Percentiles rank a stretch among this genome's conserved stretches.
phyloP scores from a whole-genome alignment of 306 rosid genomes.

The Herpetospermum pedunculosum region DNA sequence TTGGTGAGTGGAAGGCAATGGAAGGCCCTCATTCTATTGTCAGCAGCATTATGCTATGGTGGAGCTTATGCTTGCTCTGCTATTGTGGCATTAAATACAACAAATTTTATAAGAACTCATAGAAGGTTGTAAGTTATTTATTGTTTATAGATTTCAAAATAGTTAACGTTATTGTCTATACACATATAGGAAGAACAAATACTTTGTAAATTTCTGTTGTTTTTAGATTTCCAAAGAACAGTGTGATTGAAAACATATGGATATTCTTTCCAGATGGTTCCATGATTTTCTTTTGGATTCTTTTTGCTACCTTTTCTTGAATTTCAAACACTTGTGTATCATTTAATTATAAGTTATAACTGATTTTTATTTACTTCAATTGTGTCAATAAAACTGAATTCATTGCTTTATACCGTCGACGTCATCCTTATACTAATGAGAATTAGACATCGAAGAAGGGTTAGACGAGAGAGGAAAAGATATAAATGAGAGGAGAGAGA shows the following conservation, averaged over 20 bases:
- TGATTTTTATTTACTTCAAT: too few species aligned
- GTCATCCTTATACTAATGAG: too few species aligned
- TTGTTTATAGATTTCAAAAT: not conserved
- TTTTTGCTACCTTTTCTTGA: too few species aligned
- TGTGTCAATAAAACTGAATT: too few species aligned
- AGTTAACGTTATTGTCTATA: not conserved
- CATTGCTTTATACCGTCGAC: too few species aligned
- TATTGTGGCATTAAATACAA: conserved; percentile 61
- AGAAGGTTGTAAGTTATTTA: conserved; percentile 58
- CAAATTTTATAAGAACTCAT: conserved; percentile 76
- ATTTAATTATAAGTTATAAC: too few species aligned
- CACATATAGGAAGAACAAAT: not conserved
- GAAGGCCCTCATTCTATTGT: conserved; percentile 48
- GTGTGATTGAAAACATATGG: not conserved
- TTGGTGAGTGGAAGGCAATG: conserved; percentile 64
- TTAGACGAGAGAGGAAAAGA: too few species aligned
- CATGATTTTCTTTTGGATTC: too few species aligned
- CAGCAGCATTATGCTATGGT: conserved; percentile 42
- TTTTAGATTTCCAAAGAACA: not conserved
- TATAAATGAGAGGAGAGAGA: too few species aligned
- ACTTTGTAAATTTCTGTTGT: not conserved
- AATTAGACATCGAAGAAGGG: too few species aligned
- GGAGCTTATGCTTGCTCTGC: conserved; percentile 67
- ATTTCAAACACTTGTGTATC: too few species aligned
- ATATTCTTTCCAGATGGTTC: not conserved